phyloP scores from a whole-genome alignment of 78 protist species.

The Planoprotostelium fungivorum region DNA sequence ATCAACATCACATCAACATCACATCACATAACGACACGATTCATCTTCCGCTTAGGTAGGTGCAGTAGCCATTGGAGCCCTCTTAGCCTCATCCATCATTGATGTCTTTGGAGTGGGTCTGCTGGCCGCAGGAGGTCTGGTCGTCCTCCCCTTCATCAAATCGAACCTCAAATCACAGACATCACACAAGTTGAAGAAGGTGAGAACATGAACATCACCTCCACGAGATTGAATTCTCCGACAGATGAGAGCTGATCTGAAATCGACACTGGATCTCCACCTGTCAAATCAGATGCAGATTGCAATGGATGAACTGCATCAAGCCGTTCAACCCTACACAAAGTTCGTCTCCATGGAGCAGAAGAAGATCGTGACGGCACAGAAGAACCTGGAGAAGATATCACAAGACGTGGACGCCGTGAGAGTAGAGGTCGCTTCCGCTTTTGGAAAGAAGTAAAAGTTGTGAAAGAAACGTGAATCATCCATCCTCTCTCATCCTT shows the following conservation, averaged over 20 bases:
- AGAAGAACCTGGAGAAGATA: background rate
- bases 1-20: background rate
- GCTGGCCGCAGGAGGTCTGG: background rate
- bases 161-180: background rate
- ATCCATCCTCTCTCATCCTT: too few species aligned
- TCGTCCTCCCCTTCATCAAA: background rate
- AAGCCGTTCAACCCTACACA: background rate
- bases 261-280: background rate
- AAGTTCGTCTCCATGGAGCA: background rate
- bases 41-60: too few species aligned
- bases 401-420: background rate
- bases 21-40: too few species aligned
- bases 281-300: background rate
- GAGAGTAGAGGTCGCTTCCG: background rate
- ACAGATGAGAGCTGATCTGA: background rate
- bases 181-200: background rate
- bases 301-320: background rate
- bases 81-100: background rate
- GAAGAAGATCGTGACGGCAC: background rate
- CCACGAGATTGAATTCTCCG: background rate
- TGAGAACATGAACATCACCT: background rate
- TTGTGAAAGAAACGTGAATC: too few species aligned
- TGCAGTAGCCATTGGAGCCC: background rate
- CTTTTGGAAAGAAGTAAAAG: background rate
- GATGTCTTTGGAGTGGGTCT: background rate